Base-by-base conservation (phyloP, 2,329 filamentous ascomycete species). In the Nannizziopsis barbatae region DNA sequence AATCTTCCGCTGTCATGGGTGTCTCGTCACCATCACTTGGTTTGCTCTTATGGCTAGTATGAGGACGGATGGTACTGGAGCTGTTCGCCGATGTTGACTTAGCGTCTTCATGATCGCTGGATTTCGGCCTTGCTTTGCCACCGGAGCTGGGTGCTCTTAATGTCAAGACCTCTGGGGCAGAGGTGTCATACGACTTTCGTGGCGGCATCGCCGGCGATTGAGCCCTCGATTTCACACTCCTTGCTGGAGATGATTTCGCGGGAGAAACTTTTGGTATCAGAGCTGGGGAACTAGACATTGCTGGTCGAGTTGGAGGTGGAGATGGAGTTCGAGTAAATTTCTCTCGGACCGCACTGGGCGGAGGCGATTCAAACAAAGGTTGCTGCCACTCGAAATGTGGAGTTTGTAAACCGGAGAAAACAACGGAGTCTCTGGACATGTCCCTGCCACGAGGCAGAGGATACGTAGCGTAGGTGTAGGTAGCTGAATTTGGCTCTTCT, bases 381-480 rank as follows among this genome's bases (percentile, higher is more conserved):
- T 78, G 77, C 53, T 86, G 78, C 79, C 80, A 85, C 17, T 76
- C 74, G 53, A 79, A 80, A 51, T 81, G 74, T 2, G 73, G 70
- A 0, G 71, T 69, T 22, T 73, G 69, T 12, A 68, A 66, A 50
- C 81, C 79, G 9, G 74, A 69, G 50, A 80, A 75, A 10, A 80
- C 71, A 10, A 75, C 63, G 1, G 82, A 82, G 35, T 79, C 75
- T 50, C 87, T 76, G 52, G 93, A 82, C 5, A 93, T 67, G 31
- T 76, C 75, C 62, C 92, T 86, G 11, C 90, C 90, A 52, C 90
- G 79, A 1, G 92, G 90, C 27, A 96, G 72, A 1, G 78, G 72
- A 60, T 88, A 95, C 52, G 85, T 93, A 6, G 87, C 83, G 62
- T 95, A 92, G 12, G 86, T 84, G 62, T 94, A 94, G 0, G 88